Conservation (phyloP, 2,329 filamentous ascomycete genomes). For the Chalaropsis ovoidea region DNA sequence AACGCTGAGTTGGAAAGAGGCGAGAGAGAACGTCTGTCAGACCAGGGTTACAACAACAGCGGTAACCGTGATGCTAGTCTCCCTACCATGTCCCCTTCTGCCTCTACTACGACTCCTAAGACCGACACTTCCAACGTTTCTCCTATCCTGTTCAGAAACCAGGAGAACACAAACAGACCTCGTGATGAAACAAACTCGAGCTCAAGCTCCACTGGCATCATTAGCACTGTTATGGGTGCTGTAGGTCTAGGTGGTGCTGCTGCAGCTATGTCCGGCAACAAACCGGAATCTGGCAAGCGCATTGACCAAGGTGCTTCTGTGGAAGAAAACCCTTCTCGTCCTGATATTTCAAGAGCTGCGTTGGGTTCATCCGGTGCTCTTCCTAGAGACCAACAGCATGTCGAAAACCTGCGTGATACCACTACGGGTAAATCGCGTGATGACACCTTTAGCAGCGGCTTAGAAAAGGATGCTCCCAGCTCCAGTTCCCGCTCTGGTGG, state of each 20-base stretch:
- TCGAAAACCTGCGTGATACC: neutral
- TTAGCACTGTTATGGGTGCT: slow-evolving; percentile 22
- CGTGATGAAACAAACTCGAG: neutral
- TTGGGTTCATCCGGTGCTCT: neutral
- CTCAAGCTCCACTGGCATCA: slow-evolving; percentile 10
- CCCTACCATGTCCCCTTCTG: neutral
- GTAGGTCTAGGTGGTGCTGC: slow-evolving; percentile 22
- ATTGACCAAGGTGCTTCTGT: neutral
- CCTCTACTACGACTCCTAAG: neutral
- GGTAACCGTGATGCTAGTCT: neutral
- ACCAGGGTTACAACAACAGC: slow-evolving; percentile 1
- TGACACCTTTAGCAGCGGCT: neutral
- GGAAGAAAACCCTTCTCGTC: neutral
- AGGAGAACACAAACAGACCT: neutral
- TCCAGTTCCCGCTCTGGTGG: neutral
- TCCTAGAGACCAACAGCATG: neutral
- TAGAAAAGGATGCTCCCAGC: neutral
- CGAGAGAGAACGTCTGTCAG: neutral
- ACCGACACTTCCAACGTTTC: neutral
- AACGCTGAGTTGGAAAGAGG: neutral
- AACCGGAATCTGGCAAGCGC: slow-evolving; percentile 4
- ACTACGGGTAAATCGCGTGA: neutral
- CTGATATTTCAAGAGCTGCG: neutral
- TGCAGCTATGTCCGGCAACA: slow-evolving; percentile 14
- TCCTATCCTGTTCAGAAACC: neutral